phyloP scores from a whole-genome alignment of 1,284 basidiomycete genomes.

The Veloporphyrellus conicus region DNA sequence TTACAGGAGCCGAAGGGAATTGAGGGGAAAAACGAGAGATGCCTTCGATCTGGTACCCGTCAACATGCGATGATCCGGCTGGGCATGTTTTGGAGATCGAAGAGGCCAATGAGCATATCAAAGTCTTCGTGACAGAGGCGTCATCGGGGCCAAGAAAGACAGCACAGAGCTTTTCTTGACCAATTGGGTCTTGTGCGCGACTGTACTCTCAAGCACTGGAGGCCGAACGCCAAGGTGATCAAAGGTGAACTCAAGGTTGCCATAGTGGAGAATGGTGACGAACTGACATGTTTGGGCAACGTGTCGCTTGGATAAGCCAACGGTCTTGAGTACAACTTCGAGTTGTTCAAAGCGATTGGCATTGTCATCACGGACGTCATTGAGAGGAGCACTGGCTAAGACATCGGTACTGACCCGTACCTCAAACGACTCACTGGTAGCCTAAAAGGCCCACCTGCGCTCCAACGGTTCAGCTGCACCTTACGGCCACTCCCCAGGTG shows the following conservation, averaged over 20 bases:
- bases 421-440: too few relatives aligned
- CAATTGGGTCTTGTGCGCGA: slow-evolving; percentile 90
- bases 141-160: slow-evolving; percentile 94
- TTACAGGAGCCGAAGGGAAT: slow-evolving; percentile 78
- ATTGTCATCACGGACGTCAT: slow-evolving; percentile 63
- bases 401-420: slow-evolving; percentile 83
- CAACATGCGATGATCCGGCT: slow-evolving; percentile 69
- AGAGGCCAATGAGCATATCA: slow-evolving; percentile 87
- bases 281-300: slow-evolving; percentile 95
- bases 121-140: slow-evolving; percentile 90
- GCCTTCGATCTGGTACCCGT: slow-evolving; percentile 85
- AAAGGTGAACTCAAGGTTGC: slow-evolving; percentile 90
- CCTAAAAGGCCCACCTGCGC: too few relatives aligned
- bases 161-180: slow-evolving; percentile 92
- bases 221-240: slow-evolving; percentile 82
- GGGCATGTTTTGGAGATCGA: slow-evolving; percentile 89
- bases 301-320: slow-evolving; percentile 88
- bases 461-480: too few relatives aligned
- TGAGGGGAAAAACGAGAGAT: slow-evolving; percentile 66
- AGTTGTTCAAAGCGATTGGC: slow-evolving; percentile 84
- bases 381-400: slow-evolving; percentile 59
- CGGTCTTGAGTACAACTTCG: slow-evolving; percentile 87
- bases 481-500: too few relatives aligned
- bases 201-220: slow-evolving; percentile 71
- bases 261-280: slow-evolving; percentile 91